phyloP scores from a whole-genome alignment of 2,329 filamentous ascomycete species.

The Penicillium sp. region DNA sequence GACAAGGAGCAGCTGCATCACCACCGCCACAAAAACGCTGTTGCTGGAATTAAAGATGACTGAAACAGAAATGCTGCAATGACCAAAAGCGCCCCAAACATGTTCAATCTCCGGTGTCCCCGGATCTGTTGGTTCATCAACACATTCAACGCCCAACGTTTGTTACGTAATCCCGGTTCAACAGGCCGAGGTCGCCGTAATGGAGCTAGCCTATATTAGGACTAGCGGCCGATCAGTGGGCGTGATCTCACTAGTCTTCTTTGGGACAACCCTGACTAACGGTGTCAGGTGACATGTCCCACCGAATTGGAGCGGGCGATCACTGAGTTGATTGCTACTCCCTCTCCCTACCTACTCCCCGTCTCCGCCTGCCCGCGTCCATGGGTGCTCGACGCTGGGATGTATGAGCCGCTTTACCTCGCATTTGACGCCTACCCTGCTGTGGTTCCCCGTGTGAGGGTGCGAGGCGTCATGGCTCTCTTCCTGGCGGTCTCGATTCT shows the following conservation, averaged over 20 bases:
- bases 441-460: slow-evolving; percentile 47
- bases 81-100: background rate
- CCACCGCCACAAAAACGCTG: slow-evolving; percentile 8
- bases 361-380: slow-evolving; percentile 24
- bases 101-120: background rate
- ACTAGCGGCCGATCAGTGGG: slow-evolving; percentile 22
- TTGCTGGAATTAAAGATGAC: background rate
- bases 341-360: slow-evolving; percentile 3
- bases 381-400: slow-evolving; percentile 42
- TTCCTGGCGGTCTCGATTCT: slow-evolving; percentile 48
- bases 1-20: slow-evolving; percentile 18
- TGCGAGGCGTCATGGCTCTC: slow-evolving; percentile 51
- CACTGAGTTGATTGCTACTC: slow-evolving; percentile 5
- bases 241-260: slow-evolving; percentile 11
- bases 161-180: slow-evolving; percentile 20
- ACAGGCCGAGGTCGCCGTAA: slow-evolving; percentile 17
- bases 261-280: slow-evolving; percentile 11
- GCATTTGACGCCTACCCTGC: slow-evolving; percentile 47
- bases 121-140: slow-evolving; percentile 11
- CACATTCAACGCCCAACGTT: slow-evolving; percentile 22
- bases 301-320: slow-evolving; percentile 10
- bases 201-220: background rate
- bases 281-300: slow-evolving; percentile 17
- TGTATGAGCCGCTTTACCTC: slow-evolving; percentile 47
- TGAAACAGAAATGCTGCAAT: background rate